Conservation (phyloP, 345 rosid genomes). For the Dipteronia sinensis region DNA sequence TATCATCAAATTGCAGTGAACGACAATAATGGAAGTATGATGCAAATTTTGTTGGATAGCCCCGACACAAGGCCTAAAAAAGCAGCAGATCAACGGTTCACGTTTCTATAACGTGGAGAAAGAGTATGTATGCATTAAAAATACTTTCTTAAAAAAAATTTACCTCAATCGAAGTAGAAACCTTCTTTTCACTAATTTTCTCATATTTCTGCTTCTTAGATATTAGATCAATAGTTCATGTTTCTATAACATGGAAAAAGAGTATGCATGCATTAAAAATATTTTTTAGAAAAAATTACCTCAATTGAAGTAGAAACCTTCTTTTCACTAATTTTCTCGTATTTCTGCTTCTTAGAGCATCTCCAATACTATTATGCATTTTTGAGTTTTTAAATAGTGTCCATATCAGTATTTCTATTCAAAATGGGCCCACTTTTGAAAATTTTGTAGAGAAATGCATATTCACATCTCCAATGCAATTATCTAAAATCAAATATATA, state of each 20-base stretch:
- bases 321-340: conserved; percentile 96
- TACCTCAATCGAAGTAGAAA: conserved; percentile 83
- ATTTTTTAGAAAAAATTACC: conserved; percentile 32
- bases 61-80: conserved; percentile 82
- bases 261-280: background rate
- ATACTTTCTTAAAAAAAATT: background rate
- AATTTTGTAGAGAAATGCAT: too few relatives aligned
- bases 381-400: too few relatives aligned
- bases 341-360: conserved; percentile 95
- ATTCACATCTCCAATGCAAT: too few relatives aligned
- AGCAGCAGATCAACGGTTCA: background rate
- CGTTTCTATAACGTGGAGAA: background rate
- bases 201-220: conserved; percentile 96
- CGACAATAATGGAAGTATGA: conserved; percentile 97
- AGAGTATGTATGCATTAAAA: background rate
- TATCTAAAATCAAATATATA: too few relatives aligned
- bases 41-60: conserved; percentile 95
- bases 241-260: background rate
- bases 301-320: conserved; percentile 90
- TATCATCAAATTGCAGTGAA: conserved; percentile 87
- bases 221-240: background rate
- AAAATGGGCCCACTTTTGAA: too few relatives aligned
- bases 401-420: too few relatives aligned
- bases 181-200: conserved; percentile 96
- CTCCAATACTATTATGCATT: too few relatives aligned